Conservation (phyloP, 352 stramenopile species). For the Globisporangium solare region DNA sequence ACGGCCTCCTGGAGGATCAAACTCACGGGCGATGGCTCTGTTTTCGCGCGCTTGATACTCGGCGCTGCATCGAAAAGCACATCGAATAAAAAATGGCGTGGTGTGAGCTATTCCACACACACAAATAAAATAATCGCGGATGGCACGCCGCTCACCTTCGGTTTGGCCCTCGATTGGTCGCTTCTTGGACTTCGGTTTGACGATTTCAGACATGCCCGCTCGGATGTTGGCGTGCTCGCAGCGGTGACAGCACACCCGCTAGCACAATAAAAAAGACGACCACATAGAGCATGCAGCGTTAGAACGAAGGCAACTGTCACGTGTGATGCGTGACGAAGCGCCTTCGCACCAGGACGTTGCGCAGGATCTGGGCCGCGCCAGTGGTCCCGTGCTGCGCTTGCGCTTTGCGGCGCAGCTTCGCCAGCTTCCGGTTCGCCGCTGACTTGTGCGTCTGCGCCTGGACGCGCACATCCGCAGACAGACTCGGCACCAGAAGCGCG, state of each 20-base stretch:
- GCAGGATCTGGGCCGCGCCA: conserved; percentile 16
- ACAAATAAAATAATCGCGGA: no score
- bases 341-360: conserved; percentile 33
- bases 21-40: background rate
- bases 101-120: no score
- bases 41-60: conserved; percentile 29
- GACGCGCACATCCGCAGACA: conserved; percentile 52
- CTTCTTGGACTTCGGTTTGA: conserved; percentile 56
- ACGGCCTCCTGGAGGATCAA: background rate
- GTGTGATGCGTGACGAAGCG: background rate
- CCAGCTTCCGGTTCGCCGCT: conserved; percentile 47
- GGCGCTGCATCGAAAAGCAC: background rate
- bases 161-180: conserved; percentile 4
- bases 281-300: background rate
- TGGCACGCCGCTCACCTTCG: conserved; percentile 7
- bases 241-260: conserved; percentile 49
- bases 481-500: conserved; percentile 51
- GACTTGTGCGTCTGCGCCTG: conserved; percentile 33
- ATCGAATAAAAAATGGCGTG: no score
- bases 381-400: conserved; percentile 9
- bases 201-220: conserved; percentile 37
- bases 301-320: background rate
- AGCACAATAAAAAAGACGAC: conserved; percentile 4
- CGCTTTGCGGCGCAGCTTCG: conserved; percentile 21
- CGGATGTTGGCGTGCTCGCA: conserved; percentile 47